Base-by-base conservation (phyloP, 2,329 filamentous ascomycete genomes). In the Monilinia vaccinii-corymbosi region DNA sequence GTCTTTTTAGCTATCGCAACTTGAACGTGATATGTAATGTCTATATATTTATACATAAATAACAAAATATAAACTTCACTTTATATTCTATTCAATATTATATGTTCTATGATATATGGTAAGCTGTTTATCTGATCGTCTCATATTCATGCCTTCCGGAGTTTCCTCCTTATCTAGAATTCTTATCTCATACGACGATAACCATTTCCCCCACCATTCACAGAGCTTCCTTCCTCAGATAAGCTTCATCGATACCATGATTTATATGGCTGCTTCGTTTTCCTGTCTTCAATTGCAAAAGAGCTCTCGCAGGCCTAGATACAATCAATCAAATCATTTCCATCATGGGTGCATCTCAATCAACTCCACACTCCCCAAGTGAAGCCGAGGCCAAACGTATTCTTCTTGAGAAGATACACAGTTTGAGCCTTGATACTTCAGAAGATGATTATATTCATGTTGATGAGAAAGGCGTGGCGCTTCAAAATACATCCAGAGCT, bases 381-480 rank as follows among this genome's bases (percentile, higher is more conserved):
- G 34, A 36, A 14, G 11, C 51, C 4, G 50, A 42, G 16, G 25
- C 51, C n/a, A 25, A 53, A 32, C n/a, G 38, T 1, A 53, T 53
- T 1, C 38, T 53, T 11, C 18, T 44, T 4, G 51, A 53, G 9
- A 53, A 53, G 38, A 44, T 53, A 4, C 38, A 21, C 5, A 44
- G 44, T 23, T 2, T 53, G 48, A 21, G 45, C 3, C 21, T 58
- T 4, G 38, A 21, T n/a, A n/a, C 21, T n/a, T 23, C 18, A 3
- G 50, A 42, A 18, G 46, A 51, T 36, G 80, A 81, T 52, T 84
- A 79, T 60, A 72, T 83, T 34, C 74, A 81, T 61, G 72, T 84
- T n/a, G 74, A 75, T 34, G 72, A 73, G 56, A 69, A 75, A 31
- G 45, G 23, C 28, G 38, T n/a, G 16, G 34, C 36, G 2, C 6